A percentile compares a stretch with the other conserved stretches of the same genome.
Evolutionary conservation across 2,329 filamentous ascomycete species (phyloP).

Genomic region (Claviceps sp.): DNA sequence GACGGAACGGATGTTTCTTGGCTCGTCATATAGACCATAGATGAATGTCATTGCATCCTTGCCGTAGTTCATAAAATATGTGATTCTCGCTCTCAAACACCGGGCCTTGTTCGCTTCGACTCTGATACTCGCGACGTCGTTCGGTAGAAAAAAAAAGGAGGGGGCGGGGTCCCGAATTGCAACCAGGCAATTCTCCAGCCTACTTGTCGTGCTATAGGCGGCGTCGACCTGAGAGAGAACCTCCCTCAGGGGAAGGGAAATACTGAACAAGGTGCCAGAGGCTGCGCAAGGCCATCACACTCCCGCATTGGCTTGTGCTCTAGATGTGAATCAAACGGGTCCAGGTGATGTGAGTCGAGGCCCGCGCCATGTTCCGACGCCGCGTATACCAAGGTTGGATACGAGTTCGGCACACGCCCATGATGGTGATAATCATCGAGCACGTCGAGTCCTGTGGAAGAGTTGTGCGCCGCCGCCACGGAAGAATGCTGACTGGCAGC

Average conservation of each 20-base stretch:
- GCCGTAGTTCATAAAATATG: conserved; percentile 87
- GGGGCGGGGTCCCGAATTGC: conserved; percentile 25
- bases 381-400: conserved; percentile 47
- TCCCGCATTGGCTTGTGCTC: conserved; percentile 40
- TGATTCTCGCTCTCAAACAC: conserved; percentile 61
- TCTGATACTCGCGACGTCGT: conserved; percentile 29
- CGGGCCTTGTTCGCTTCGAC: conserved; percentile 38
- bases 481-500: conserved; percentile 35
- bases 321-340: conserved; percentile 42
- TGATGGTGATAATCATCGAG: conserved; percentile 33
- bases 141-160: no score
- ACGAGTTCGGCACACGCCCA: conserved; percentile 42
- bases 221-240: conserved; percentile 39
- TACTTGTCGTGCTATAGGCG: conserved; percentile 33
- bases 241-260: conserved; percentile 24
- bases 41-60: conserved; percentile 79
- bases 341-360: conserved; percentile 45
- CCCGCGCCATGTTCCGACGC: conserved; percentile 47
- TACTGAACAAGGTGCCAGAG: conserved; percentile 19
- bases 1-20: conserved; percentile 39
- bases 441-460: conserved; percentile 30
- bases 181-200: conserved; percentile 32
- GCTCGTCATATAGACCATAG: conserved; percentile 79
- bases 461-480: conserved; percentile 40
- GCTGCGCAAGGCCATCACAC: conserved; percentile 38